phyloP scores from a whole-genome alignment of 495 filamentous ascomycete species.

The Tuber umbilicatum region DNA sequence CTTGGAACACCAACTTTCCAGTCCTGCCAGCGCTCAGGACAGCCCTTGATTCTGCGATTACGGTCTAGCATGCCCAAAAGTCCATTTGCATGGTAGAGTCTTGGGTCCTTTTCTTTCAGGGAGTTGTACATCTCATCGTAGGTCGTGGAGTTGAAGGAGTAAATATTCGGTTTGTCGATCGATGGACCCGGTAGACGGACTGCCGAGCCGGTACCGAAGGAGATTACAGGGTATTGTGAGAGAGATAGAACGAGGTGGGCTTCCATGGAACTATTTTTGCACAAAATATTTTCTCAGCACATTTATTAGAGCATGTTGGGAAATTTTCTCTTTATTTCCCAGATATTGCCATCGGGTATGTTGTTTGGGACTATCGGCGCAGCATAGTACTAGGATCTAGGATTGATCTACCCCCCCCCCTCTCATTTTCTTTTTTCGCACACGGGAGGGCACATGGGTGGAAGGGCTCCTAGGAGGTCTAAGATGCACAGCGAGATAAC shows the following conservation, averaged over 20 bases:
- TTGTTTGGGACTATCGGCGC: not conserved
- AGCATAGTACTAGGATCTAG: not conserved
- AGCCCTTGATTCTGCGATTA: constrained; percentile 86
- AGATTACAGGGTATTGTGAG: constrained; percentile 87
- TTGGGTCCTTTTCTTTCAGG: constrained; percentile 72
- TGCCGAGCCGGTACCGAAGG: constrained; percentile 92
- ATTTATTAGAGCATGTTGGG: constrained; percentile 5
- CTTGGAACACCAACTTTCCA: constrained; percentile 85
- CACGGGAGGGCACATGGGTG: not conserved
- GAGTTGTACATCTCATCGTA: constrained; percentile 90
- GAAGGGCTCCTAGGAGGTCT: not conserved
- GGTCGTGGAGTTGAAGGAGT: constrained; percentile 89
- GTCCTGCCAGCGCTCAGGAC: constrained; percentile 96
- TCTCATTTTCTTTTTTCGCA: not conserved
- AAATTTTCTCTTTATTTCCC: not conserved
- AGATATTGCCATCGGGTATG: not conserved
- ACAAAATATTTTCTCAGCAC: constrained; percentile 20
- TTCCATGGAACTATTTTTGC: constrained; percentile 73
- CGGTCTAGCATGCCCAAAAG: constrained; percentile 91
- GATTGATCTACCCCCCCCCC: not conserved
- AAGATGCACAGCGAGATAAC: not conserved
- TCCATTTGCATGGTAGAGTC: constrained; percentile 85
- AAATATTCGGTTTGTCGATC: constrained; percentile 90
- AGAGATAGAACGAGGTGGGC: constrained; percentile 82
- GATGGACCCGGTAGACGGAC: constrained; percentile 90